These are phyloP conservation scores for Neospermospora avenae DNA, from an alignment of 2,329 filamentous ascomycete species.

Conservation along the genomic window DNA sequence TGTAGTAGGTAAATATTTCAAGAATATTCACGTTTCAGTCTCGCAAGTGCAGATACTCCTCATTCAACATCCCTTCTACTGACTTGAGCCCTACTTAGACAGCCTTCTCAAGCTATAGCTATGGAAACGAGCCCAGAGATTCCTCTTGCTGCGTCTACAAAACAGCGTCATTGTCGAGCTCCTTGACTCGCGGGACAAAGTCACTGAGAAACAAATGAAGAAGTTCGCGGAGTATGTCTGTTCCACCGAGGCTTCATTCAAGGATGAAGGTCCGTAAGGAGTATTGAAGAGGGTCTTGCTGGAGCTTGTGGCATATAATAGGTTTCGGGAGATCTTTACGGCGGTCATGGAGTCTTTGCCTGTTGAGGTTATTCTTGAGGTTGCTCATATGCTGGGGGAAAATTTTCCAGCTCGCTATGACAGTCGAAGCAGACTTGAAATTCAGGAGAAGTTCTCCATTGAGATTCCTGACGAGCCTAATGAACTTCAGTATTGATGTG, in stretches of 20 bases:
- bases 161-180: not conserved
- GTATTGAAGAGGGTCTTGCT: not conserved
- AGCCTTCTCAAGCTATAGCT: not conserved
- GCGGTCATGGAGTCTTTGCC: not conserved
- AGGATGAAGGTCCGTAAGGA: not conserved
- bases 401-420: not conserved
- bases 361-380: not conserved
- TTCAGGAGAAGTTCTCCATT: not conserved
- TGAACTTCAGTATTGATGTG: not conserved
- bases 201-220: not conserved
- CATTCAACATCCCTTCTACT: too few relatives aligned
- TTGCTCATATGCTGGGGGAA: not conserved
- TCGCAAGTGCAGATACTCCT: too few relatives aligned
- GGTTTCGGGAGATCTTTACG: not conserved
- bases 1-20: too few relatives aligned
- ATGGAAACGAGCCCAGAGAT: not conserved
- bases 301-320: not conserved
- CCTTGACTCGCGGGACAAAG: not conserved
- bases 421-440: not conserved
- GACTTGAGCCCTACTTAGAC: too few relatives aligned
- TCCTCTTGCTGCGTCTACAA: not conserved
- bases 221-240: not conserved
- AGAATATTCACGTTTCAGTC: too few relatives aligned
- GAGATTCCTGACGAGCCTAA: not conserved
- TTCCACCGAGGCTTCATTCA: not conserved